A percentile compares a stretch with the other conserved stretches of the same genome.
phyloP scores from a whole-genome alignment of 2,329 filamentous ascomycete species.

The Dactylonectria macrodidyma region DNA sequence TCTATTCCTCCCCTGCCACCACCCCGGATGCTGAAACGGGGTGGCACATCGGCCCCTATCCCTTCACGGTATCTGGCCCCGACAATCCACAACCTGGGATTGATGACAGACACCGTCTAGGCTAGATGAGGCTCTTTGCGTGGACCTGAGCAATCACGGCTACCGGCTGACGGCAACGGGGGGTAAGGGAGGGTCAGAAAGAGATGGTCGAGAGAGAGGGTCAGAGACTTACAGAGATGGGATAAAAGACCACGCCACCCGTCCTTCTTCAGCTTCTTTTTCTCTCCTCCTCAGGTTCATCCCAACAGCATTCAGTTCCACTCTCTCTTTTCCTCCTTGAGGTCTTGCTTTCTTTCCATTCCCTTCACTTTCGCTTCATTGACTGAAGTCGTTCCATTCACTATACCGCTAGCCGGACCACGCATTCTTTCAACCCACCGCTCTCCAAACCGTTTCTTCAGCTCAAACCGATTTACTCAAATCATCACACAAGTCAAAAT shows the following conservation, averaged over 20 bases:
- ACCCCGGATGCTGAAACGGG: constrained; percentile 39
- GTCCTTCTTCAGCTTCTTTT: constrained; percentile 1
- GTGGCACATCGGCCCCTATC: constrained; percentile 33
- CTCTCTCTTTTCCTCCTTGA: constrained; percentile 43
- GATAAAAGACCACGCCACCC: constrained; percentile 36
- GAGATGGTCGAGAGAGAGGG: not conserved
- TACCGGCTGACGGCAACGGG: not conserved
- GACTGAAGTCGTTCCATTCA: constrained; percentile 50
- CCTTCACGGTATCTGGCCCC: constrained; percentile 39
- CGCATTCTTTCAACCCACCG: constrained; percentile 20
- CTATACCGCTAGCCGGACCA: constrained; percentile 47
- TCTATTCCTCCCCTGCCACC: constrained; percentile 10
- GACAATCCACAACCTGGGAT: constrained; percentile 27
- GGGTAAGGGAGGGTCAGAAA: not conserved
- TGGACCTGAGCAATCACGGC: not conserved
- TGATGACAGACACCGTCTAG: constrained; percentile 20
- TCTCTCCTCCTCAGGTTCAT: constrained; percentile 44
- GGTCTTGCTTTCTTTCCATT: constrained; percentile 45
- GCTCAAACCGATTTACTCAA: constrained; percentile 4
- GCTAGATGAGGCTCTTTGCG: constrained; percentile 34
- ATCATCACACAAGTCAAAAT: constrained; percentile 35
- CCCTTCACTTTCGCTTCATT: constrained; percentile 48
- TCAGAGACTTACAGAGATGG: not conserved
- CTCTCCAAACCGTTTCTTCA: constrained; percentile 24
- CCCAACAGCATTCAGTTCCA: constrained; percentile 45